phyloP scores from a whole-genome alignment of 129 eudicot genomes.

The Flaveria sonorensis region DNA sequence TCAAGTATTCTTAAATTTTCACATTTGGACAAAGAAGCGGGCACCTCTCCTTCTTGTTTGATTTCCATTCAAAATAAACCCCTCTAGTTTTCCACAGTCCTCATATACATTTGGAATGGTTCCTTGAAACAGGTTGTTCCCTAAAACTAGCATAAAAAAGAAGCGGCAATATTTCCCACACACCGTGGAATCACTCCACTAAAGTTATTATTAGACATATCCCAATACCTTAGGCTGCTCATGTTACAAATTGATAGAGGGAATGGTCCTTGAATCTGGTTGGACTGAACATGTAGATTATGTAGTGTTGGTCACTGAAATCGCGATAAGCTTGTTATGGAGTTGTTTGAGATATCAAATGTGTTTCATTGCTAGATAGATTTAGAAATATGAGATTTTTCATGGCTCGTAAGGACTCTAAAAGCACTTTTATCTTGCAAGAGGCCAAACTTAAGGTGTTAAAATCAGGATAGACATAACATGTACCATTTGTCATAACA shows the following conservation, averaged over 20 bases:
- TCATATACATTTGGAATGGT: conserved; percentile 25
- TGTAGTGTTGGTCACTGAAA: too few species aligned
- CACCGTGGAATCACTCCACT: conserved; percentile 34
- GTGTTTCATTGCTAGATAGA: conserved; percentile 15
- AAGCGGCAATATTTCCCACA: conserved; percentile 16
- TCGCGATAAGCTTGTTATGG: conserved; percentile 2
- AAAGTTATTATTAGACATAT: conserved; percentile 34
- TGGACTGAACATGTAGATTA: conserved; percentile 12
- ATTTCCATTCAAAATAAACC: conserved; percentile 35
- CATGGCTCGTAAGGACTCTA: conserved; percentile 9
- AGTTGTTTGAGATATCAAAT: conserved; percentile 37
- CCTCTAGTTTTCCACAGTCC: conserved; percentile 4
- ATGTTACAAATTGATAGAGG: conserved; percentile 36
- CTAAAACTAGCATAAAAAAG: conserved; percentile 18
- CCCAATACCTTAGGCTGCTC: background rate
- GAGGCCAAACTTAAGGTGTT: background rate
- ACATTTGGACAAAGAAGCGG: conserved; percentile 36
- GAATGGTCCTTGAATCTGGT: conserved; percentile 31
- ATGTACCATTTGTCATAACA: background rate
- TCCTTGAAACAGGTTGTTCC: conserved; percentile 33
- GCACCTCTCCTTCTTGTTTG: conserved; percentile 42
- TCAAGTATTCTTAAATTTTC: conserved; percentile 34
- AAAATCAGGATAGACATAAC: background rate
- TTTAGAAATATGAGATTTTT: conserved; percentile 7
- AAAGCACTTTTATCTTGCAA: conserved; percentile 21